phyloP scores from a whole-genome alignment of 2,329 filamentous ascomycete species.

The Hypoxylon sp. region DNA sequence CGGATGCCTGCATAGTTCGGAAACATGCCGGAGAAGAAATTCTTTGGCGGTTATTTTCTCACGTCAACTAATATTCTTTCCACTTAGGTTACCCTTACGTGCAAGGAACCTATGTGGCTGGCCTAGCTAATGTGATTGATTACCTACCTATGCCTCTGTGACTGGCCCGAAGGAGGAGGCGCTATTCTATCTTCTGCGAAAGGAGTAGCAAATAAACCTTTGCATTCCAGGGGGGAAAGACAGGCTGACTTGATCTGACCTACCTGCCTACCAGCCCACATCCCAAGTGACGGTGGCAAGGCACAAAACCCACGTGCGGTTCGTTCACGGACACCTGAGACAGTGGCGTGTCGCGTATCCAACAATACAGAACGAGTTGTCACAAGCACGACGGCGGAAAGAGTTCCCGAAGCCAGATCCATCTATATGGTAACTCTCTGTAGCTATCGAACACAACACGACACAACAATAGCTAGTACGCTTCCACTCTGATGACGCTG shows the following conservation, averaged over 20 bases:
- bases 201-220: too few species aligned
- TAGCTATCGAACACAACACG: constrained; percentile 19
- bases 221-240: too few species aligned
- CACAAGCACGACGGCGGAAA: constrained; percentile 14
- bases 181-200: background rate
- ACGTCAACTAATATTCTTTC: constrained; percentile 12
- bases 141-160: too few species aligned
- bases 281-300: constrained; percentile 29
- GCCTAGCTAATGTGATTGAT: constrained; percentile 19
- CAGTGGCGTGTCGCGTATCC: constrained; percentile 35
- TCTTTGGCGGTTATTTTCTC: constrained; percentile 18
- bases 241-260: constrained; percentile 9
- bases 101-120: constrained; percentile 24
- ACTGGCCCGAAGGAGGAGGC: background rate
- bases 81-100: constrained; percentile 16
- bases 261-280: too few species aligned
- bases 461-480: too few species aligned
- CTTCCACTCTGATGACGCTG: background rate
- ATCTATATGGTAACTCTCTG: constrained; percentile 21
- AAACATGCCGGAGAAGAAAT: constrained; percentile 31
- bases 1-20: constrained; percentile 42
- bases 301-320: constrained; percentile 44
- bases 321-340: constrained; percentile 43
- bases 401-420: constrained; percentile 23
- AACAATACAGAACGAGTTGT: constrained; percentile 16